These are phyloP conservation scores for Mycoemilia scoparia DNA, from an alignment of 192 early-diverging fungal genomes.

Conservation along the genomic window DNA sequence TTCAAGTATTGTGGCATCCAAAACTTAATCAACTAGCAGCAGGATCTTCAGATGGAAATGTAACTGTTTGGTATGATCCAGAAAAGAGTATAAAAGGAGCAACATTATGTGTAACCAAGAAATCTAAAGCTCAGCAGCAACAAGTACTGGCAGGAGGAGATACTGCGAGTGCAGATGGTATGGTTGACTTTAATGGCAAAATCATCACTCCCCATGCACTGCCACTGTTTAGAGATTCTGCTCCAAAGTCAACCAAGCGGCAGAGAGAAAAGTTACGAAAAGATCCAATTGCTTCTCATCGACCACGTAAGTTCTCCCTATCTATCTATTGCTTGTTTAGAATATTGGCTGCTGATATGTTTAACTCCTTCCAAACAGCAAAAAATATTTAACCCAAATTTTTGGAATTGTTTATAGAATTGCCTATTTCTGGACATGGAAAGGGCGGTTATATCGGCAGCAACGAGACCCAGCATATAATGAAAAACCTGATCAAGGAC, in stretches of 20 bases:
- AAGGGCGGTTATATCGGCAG: conserved; percentile 71
- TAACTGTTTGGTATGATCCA: conserved; percentile 61
- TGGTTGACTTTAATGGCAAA: conserved; percentile 32
- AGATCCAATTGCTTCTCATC: conserved; percentile 48
- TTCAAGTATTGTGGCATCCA: conserved; percentile 70
- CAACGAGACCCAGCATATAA: conserved; percentile 66
- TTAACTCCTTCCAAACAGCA: too few species aligned
- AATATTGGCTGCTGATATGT: conserved; percentile 2
- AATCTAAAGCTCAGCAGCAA: conserved; percentile 31
- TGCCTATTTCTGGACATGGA: conserved; percentile 64
- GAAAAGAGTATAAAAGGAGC: conserved; percentile 47
- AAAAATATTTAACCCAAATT: neutral
- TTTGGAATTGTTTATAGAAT: conserved; percentile 30
- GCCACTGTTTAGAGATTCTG: conserved; percentile 68
- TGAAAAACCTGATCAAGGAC: conserved; percentile 59
- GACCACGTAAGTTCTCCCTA: conserved; percentile 35
- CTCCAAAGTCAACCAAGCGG: conserved; percentile 40
- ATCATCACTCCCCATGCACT: conserved; percentile 82
- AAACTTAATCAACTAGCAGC: conserved; percentile 74
- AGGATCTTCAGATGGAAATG: conserved; percentile 56
- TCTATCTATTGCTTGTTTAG: neutral
- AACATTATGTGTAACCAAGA: conserved; percentile 43
- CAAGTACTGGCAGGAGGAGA: neutral
- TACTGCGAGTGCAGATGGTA: too few species aligned
- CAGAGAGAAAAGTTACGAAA: conserved; percentile 49